Percentiles rank a stretch among this genome's conserved stretches.
phyloP scores from a whole-genome alignment of 2,329 filamentous ascomycete genomes.

The Cucurbitaria berberidis region DNA sequence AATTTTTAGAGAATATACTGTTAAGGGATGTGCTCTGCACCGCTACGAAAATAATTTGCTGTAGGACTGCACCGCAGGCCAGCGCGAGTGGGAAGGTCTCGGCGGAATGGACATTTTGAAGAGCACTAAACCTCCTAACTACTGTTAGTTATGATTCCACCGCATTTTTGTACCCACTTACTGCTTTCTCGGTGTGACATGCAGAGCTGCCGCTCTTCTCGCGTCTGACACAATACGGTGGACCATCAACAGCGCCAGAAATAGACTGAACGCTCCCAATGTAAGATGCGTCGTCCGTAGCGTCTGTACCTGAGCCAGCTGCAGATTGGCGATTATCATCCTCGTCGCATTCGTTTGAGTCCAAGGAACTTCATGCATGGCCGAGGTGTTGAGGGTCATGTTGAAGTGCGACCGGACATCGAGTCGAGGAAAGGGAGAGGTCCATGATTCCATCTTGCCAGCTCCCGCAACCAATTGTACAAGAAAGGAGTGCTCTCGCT shows the following conservation, averaged over 20 bases:
- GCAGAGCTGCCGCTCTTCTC: constrained; percentile 42
- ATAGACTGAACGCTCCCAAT: constrained; percentile 48
- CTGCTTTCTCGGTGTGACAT: constrained; percentile 41
- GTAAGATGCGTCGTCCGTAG: constrained; percentile 49
- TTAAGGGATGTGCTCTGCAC: constrained; percentile 48
- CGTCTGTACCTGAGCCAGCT: constrained; percentile 47
- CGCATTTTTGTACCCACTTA: constrained; percentile 18
- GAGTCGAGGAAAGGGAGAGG: constrained; percentile 36
- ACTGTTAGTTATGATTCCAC: constrained; percentile 16
- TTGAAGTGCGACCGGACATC: constrained; percentile 48
- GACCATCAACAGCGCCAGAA: constrained; percentile 44
- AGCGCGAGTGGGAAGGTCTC: constrained; percentile 51
- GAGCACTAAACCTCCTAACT: constrained; percentile 42
- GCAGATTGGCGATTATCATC: constrained; percentile 42
- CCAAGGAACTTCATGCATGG: constrained; percentile 37
- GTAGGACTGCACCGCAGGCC: constrained; percentile 45
- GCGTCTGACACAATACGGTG: constrained; percentile 48
- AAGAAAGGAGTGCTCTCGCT: constrained; percentile 43
- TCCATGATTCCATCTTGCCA: constrained; percentile 49
- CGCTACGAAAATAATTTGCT: constrained; percentile 48
- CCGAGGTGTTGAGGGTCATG: constrained; percentile 44
- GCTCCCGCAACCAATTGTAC: constrained; percentile 35
- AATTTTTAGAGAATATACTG: constrained; percentile 46
- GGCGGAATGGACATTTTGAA: constrained; percentile 48
- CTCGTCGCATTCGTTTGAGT: constrained; percentile 39